Evolutionary conservation across 2,329 filamentous ascomycete species (phyloP).

Genomic region (Fusarium circinatum): DNA sequence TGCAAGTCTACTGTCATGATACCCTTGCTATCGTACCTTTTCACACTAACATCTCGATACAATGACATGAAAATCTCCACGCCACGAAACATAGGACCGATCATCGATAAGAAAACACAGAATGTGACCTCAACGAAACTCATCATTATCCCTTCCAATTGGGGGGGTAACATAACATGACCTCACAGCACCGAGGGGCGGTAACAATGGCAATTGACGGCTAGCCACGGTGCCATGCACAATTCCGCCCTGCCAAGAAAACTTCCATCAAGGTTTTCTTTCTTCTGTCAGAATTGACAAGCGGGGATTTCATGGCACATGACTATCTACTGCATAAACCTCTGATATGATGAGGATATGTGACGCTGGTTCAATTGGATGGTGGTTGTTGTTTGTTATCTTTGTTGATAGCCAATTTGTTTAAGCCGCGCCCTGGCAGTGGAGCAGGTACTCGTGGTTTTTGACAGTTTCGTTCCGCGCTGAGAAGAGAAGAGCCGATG

Average conservation of each 20-base stretch:
- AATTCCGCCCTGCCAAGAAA: conserved; percentile 40
- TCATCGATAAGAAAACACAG: conserved; percentile 15
- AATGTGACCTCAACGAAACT: conserved; percentile 25
- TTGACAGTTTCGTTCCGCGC: conserved; percentile 21
- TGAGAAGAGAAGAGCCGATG: conserved; percentile 10
- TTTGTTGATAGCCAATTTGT: conserved; percentile 1
- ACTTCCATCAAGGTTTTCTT: neutral
- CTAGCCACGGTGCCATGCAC: conserved; percentile 30
- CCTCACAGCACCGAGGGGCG: conserved; percentile 11
- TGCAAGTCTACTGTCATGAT: neutral
- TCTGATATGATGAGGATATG: neutral
- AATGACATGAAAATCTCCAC: conserved; percentile 13
- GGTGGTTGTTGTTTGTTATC: neutral
- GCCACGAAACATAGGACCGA: conserved; percentile 4
- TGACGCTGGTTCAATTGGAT: neutral
- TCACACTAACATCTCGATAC: neutral
- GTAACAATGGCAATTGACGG: conserved; percentile 41
- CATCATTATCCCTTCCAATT: neutral
- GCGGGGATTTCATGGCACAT: conserved; percentile 19
- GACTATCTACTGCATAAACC: conserved; percentile 4
- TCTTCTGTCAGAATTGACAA: conserved; percentile 24
- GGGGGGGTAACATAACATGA: conserved; percentile 1
- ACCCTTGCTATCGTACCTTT: neutral
- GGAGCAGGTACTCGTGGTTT: neutral
- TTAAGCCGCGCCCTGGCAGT: conserved; percentile 17